A percentile compares a stretch with the other conserved stretches of the same genome.
phyloP scores from a whole-genome alignment of 139 green algal species.

The Picochlorum sp. region DNA sequence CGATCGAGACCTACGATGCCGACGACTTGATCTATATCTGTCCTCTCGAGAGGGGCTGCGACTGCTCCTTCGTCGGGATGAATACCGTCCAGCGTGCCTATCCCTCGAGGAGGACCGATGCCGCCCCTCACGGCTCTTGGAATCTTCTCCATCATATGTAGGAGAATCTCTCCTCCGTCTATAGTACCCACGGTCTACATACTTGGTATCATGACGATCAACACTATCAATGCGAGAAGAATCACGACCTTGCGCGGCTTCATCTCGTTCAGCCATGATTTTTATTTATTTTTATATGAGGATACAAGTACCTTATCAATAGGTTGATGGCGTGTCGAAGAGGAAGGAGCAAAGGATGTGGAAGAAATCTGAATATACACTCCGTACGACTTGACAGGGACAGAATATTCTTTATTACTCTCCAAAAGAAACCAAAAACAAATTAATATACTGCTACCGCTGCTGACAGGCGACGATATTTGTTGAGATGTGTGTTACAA shows the following conservation, averaged over 20 bases:
- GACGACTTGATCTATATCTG: background rate
- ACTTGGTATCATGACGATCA: background rate
- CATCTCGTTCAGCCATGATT: background rate
- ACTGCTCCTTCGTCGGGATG: background rate
- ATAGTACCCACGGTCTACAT: background rate
- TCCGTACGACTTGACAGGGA: too few relatives aligned
- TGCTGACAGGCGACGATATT: too few relatives aligned
- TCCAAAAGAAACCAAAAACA: too few relatives aligned
- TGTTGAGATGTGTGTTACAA: too few relatives aligned
- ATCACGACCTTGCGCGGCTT: background rate
- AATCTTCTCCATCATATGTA: too few relatives aligned
- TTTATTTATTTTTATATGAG: too few relatives aligned
- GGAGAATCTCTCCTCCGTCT: conserved; percentile 1
- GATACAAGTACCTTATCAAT: background rate
- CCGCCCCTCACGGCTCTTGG: too few relatives aligned
- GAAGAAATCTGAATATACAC: too few relatives aligned
- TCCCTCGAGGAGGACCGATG: conserved; percentile 11
- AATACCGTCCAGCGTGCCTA: background rate
- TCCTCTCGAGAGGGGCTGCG: background rate
- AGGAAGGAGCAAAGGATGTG: too few relatives aligned
- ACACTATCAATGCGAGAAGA: background rate
- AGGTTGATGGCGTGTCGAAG: too few relatives aligned
- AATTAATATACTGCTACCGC: too few relatives aligned
- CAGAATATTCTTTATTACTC: too few relatives aligned
- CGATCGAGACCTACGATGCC: conserved; percentile 6